Conservation (phyloP, 2,329 filamentous ascomycete genomes). For the Phialophora verrucosa region DNA sequence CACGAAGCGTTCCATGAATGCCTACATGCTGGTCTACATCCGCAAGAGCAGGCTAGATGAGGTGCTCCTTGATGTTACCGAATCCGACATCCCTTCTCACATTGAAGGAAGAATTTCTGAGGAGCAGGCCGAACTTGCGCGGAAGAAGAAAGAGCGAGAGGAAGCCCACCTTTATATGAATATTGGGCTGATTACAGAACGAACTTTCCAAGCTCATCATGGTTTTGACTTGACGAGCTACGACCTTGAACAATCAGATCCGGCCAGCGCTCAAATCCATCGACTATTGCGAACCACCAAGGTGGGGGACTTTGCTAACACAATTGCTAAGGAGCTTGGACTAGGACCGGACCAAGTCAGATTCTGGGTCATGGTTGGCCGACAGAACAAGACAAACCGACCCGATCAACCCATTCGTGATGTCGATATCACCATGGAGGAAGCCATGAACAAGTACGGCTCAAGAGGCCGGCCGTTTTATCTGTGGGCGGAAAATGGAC, state of each 20-base stretch:
- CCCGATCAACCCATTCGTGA: slow-evolving; percentile 88
- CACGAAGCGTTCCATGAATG: slow-evolving; percentile 76
- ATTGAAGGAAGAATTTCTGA: slow-evolving; percentile 79
- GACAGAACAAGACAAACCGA: slow-evolving; percentile 94
- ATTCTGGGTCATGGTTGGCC: slow-evolving; percentile 97
- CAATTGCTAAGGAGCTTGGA: slow-evolving; percentile 72
- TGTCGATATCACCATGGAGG: slow-evolving; percentile 75
- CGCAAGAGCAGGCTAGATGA: slow-evolving; percentile 83
- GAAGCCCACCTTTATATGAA: slow-evolving; percentile 93
- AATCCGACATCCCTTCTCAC: slow-evolving; percentile 79
- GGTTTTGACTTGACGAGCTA: slow-evolving; percentile 81
- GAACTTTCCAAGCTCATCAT: slow-evolving; percentile 79
- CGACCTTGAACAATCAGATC: slow-evolving; percentile 66
- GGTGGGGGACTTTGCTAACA: slow-evolving; percentile 73
- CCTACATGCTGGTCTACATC: slow-evolving; percentile 99
- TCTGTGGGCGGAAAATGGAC: slow-evolving; percentile 80
- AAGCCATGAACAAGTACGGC: slow-evolving; percentile 71
- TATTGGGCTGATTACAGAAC: slow-evolving; percentile 79
- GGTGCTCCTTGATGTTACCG: slow-evolving; percentile 76
- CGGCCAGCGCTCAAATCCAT: slow-evolving; percentile 73
- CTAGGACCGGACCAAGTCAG: slow-evolving; percentile 73
- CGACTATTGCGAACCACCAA: slow-evolving; percentile 76
- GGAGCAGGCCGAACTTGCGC: slow-evolving; percentile 77
- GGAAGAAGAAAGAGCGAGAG: slow-evolving; percentile 82
- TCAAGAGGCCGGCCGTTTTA: slow-evolving; percentile 73